Evolutionary conservation across 2,329 filamentous ascomycete genomes (phyloP), one percentile per base, ranked within the genome.

Genomic region (Ramichloridium luteum): DNA sequence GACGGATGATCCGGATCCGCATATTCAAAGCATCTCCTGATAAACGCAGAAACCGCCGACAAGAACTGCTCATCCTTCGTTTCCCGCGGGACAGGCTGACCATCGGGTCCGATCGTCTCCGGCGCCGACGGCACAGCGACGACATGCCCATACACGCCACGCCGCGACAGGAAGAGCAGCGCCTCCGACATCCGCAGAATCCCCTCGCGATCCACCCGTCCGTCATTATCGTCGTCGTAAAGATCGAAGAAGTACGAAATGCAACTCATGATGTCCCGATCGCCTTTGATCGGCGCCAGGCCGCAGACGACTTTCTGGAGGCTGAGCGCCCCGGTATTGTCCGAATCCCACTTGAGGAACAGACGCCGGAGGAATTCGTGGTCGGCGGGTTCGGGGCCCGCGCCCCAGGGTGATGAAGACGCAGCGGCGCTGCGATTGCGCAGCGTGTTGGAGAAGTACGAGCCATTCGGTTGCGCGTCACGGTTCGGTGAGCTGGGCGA

Each of bases 181-280:
- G 88, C 84, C 57, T 98, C 90, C 0, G 86, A 94, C 52, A 98
- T 96, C 27, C 85, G 70, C 27, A 98, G 58, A 36, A 98, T 98
- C 4, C 90, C 90, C 57, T 98, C 90, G 8, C 90, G 75, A 50
- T 96, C 90, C 4, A 98, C 86, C 46, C 74, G 84, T 15, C 90
- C 90, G 52, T 93, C 85, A 1, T 76, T 72, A 48, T 88, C 80
- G 44, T 98, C 88, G 52, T 98, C 90, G 55, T 96, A 94, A 1
- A 98, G 72, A 49, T 94, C 83, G 47, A 98, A 98, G 57, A 98
- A 96, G 59, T 96, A 96, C 38, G 77, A 90, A 50, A 98, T 96
- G 36, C 82, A 90, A 16, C 83, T 83, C 88, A 98, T 94, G 44
- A 98, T 94, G 56, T 98, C 90, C 28, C 79, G 77, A 34, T 80